Conservation (phyloP, 768 basidiomycete species). For the Mycena indigotica region DNA sequence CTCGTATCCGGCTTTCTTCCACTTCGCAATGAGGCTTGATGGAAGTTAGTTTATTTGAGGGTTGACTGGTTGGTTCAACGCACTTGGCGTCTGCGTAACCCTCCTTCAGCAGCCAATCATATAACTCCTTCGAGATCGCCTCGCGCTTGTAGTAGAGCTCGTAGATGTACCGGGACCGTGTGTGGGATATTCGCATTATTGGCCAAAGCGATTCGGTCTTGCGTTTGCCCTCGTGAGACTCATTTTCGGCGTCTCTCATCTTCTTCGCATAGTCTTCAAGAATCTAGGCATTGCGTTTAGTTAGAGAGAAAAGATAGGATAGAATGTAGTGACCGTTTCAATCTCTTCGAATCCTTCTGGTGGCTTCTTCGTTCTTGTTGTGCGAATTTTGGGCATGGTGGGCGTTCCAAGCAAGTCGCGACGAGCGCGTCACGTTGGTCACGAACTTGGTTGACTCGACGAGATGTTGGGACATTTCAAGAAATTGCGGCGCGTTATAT, state of each 20-base stretch:
- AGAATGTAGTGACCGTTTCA: conserved; percentile 62
- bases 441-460: background rate
- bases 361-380: conserved; percentile 88
- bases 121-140: conserved; percentile 88
- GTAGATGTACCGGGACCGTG: conserved; percentile 94
- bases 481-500: no score
- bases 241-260: conserved; percentile 99
- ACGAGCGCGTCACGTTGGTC: background rate
- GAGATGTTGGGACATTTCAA: no score
- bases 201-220: conserved; percentile 93
- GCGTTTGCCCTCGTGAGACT: conserved; percentile 97
- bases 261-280: conserved; percentile 98
- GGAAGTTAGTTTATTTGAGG: background rate
- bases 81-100: conserved; percentile 96
- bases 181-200: conserved; percentile 97
- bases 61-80: conserved; percentile 33
- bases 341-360: conserved; percentile 97
- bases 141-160: conserved; percentile 99
- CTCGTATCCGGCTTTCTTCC: conserved; percentile 99
- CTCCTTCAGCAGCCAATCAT: conserved; percentile 97
- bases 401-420: background rate
- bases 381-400: conserved; percentile 91
- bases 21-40: conserved; percentile 90
- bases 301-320: conserved; percentile 11
- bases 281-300: conserved; percentile 53